Percentiles rank a stretch among this genome's conserved stretches.
These are phyloP conservation scores for Helianthus tuberosus DNA, from an alignment of 129 eudicot species.

Conservation along the genomic window DNA sequence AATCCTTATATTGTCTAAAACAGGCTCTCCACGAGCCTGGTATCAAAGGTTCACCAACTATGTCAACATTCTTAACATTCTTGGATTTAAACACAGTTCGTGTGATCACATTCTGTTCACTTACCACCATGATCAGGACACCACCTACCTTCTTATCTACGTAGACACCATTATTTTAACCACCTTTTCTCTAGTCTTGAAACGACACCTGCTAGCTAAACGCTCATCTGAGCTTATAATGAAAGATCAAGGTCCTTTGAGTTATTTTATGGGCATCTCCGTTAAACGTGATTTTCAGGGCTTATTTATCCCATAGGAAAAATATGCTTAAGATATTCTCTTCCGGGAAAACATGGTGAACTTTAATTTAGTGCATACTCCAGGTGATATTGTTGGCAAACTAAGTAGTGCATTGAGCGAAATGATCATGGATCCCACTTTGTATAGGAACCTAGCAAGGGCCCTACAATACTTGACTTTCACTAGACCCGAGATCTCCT, in stretches of 20 bases:
- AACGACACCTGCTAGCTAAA: background rate
- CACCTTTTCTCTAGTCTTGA: background rate
- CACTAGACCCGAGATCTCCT: background rate
- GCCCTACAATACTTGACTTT: conserved; percentile 2
- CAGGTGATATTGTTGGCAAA: background rate
- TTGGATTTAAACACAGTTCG: background rate
- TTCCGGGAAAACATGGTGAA: background rate
- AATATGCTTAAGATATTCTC: background rate
- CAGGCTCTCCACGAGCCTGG: too few relatives aligned
- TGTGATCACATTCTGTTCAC: background rate
- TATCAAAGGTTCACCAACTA: background rate
- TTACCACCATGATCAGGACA: background rate
- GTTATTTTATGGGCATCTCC: background rate
- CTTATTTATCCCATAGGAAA: background rate
- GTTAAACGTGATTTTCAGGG: background rate
- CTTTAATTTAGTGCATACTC: background rate
- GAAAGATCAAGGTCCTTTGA: background rate
- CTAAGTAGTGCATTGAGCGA: background rate
- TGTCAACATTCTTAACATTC: background rate
- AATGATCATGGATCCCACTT: background rate
- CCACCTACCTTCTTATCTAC: background rate
- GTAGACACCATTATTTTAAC: background rate
- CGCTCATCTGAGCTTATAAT: background rate
- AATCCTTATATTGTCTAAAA: too few relatives aligned
- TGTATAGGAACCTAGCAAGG: background rate